Evolutionary conservation across 345 rosid species (phyloP), one percentile per base, ranked within the genome.

Genomic region (Balakata baccata): DNA sequence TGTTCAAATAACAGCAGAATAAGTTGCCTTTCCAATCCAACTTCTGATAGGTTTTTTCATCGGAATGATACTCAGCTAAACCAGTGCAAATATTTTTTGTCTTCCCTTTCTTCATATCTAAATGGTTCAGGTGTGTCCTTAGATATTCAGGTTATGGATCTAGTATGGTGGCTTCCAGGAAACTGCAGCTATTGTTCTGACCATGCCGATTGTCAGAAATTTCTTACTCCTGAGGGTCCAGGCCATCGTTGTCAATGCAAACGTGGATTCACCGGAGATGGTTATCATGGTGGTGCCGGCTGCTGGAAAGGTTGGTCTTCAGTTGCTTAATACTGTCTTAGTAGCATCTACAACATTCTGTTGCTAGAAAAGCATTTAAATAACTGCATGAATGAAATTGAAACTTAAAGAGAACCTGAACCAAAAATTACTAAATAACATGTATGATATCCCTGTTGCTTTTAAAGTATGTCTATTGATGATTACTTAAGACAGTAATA

Each of bases 121-220:
- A 51, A 57, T n/a, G 66, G 39, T 50, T 41, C 75, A 3, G 82
- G 79, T 22, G 75, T 82, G 66, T 79, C 87, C 58, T 67, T 81
- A 64, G 86, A 79, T 46, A 20, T 88, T 59, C 78, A 79, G 79
- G 76, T 72, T 64, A 64, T 87, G 46, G 84, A 84, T 84, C 74
- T 89, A 8, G 79, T n/a, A 4, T 92, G 94, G 93, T 92, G 94
- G 97, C 69, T 88, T 37, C 63, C 74, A n/a, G 93, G 89, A 4
- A 17, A 43, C 2, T 89, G 95, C 73, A 54, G 23, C 47, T 13
- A 12, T n/a, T 92, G 93, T 81, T 80, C 89, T 10, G 18, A 59
- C 6, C 70, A 81, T 53, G 86, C 91, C 0, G 6, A 13, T 2
- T 92, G 97, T 73, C 8, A n/a, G 0, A 8, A 0, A 3, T n/a